These are phyloP conservation scores for Papiliotrema laurentii DNA, from an alignment of 1,284 basidiomycete species.

Conservation along the genomic window DNA sequence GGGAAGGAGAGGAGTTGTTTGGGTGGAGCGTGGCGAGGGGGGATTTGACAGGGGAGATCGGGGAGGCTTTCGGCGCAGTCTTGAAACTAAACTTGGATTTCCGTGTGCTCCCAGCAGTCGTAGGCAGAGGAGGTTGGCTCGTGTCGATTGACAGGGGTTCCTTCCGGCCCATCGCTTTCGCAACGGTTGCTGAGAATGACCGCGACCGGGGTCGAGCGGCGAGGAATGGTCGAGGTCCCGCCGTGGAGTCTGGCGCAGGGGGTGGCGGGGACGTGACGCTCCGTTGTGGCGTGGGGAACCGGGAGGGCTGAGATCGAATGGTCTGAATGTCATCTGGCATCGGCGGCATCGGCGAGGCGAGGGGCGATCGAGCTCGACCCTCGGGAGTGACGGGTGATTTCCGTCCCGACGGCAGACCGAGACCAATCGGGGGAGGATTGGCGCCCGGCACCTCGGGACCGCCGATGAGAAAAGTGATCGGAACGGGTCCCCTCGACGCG, in stretches of 20 bases:
- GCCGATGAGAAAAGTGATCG: constrained; percentile 38
- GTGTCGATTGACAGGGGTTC: constrained; percentile 13
- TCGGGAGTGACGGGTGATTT: constrained; percentile 10
- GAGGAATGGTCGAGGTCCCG: constrained; percentile 13
- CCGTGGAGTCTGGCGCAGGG: background rate
- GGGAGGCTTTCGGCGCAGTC: background rate
- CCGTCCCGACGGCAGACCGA: constrained; percentile 17
- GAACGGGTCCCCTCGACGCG: constrained; percentile 33
- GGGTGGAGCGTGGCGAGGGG: background rate
- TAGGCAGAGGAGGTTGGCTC: constrained; percentile 8
- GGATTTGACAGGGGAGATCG: background rate
- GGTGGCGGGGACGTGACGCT: constrained; percentile 17
- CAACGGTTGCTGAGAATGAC: constrained; percentile 36
- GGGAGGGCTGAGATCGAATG: constrained; percentile 7
- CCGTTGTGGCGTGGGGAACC: constrained; percentile 14
- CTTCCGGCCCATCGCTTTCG: constrained; percentile 17
- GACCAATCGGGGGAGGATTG: constrained; percentile 11
- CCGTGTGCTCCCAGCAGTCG: background rate
- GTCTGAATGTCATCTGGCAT: constrained; percentile 5
- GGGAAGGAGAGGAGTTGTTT: constrained; percentile 12
- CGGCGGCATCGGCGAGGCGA: constrained; percentile 11
- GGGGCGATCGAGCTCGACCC: constrained; percentile 10
- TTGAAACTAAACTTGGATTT: constrained; percentile 8
- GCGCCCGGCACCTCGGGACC: constrained; percentile 15
- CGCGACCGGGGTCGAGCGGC: constrained; percentile 31